These are phyloP conservation scores for Scheffersomyces illinoinensis DNA, from an alignment of 1,139 yeast genomes.

Conservation along the genomic window DNA sequence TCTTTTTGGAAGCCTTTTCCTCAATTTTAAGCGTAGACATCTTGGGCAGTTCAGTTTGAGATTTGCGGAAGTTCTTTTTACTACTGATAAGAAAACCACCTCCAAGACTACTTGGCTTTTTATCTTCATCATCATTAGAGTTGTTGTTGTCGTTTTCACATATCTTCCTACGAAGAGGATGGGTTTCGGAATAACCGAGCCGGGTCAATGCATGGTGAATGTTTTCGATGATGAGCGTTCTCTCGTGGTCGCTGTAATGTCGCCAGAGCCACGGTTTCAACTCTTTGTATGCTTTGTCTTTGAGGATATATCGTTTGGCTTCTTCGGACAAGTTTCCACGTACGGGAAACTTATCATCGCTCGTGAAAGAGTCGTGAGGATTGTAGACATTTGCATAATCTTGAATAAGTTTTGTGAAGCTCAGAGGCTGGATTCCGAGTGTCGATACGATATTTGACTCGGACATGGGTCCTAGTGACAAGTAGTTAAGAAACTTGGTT, in stretches of 20 bases:
- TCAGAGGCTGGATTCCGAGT: constrained; percentile 10
- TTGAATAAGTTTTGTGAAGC: constrained; percentile 6
- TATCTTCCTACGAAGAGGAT: constrained; percentile 43
- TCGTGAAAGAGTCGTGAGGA: constrained; percentile 33
- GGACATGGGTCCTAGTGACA: constrained; percentile 44
- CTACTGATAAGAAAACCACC: constrained; percentile 20
- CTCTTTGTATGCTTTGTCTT: constrained; percentile 46
- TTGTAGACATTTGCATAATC: constrained; percentile 32
- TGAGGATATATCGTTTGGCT: constrained; percentile 24
- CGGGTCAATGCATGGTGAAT: constrained; percentile 43
- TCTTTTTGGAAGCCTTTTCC: background rate
- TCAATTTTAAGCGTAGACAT: constrained; percentile 2
- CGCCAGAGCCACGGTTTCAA: constrained; percentile 43
- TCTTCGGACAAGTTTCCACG: constrained; percentile 4
- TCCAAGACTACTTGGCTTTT: constrained; percentile 18
- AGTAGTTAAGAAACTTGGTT: constrained; percentile 31
- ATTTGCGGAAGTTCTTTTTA: constrained; percentile 14
- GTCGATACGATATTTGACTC: constrained; percentile 12
- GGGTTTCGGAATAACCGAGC: constrained; percentile 46
- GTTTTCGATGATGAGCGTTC: constrained; percentile 33
- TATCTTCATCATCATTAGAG: constrained; percentile 5
- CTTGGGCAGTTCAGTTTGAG: constrained; percentile 23
- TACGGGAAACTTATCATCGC: constrained; percentile 35
- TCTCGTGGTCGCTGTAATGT: constrained; percentile 33
- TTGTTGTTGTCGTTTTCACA: constrained; percentile 15